These are phyloP conservation scores for Polytrichum commune DNA, from an alignment of 225 moss, liverwort and hornwort species.

Conservation along the genomic window DNA sequence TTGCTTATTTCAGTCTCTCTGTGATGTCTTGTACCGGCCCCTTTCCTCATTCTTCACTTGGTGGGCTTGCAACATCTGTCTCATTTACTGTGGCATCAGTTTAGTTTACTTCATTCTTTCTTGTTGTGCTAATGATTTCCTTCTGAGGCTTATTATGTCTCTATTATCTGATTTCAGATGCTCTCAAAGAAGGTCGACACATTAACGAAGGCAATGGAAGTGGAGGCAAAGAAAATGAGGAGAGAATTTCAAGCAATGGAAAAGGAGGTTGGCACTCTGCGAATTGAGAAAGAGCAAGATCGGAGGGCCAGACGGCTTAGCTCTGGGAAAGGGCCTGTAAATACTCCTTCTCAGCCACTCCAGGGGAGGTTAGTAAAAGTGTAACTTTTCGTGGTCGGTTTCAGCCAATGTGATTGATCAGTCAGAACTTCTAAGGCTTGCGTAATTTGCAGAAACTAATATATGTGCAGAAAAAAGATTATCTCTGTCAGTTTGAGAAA, in stretches of 20 bases:
- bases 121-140: too few species aligned
- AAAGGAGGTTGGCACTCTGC: constrained; percentile 87
- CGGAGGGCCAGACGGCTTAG: constrained; percentile 77
- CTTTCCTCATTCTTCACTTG: too few species aligned
- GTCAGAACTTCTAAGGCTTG: background rate
- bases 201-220: constrained; percentile 94
- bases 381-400: background rate
- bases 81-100: too few species aligned
- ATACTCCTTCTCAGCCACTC: constrained; percentile 67
- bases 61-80: too few species aligned
- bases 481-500: background rate
- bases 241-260: constrained; percentile 91
- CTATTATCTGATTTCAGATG: constrained; percentile 47
- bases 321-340: constrained; percentile 86
- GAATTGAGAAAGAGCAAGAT: constrained; percentile 85
- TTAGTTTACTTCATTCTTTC: too few species aligned
- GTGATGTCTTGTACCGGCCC: too few species aligned
- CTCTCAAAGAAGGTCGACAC: constrained; percentile 96
- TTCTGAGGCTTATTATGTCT: too few species aligned
- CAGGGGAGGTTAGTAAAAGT: constrained; percentile 41
- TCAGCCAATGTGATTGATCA: too few species aligned
- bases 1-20: too few species aligned
- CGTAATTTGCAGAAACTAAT: background rate
- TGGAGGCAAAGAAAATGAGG: constrained; percentile 95
- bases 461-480: too few species aligned